These are phyloP conservation scores for Holtermannia corniformis DNA, from an alignment of 768 basidiomycete genomes.

Conservation along the genomic window DNA sequence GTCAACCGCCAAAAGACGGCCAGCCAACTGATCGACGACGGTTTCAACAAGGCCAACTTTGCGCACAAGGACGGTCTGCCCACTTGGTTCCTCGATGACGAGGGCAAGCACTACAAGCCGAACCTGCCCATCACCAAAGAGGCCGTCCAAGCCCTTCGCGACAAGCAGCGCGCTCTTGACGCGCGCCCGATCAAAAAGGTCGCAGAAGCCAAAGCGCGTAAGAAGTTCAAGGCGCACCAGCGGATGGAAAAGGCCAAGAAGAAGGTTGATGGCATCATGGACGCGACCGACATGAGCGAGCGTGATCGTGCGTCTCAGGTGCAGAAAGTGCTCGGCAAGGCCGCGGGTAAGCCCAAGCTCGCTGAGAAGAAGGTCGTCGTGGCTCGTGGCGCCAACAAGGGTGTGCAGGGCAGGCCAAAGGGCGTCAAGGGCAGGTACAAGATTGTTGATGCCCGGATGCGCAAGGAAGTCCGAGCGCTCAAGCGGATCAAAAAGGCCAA, in stretches of 20 bases:
- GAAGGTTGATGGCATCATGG: slow-evolving; percentile 87
- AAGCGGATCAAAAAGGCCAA: slow-evolving; percentile 68
- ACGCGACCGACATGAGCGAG: slow-evolving; percentile 72
- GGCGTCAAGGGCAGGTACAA: slow-evolving; percentile 91
- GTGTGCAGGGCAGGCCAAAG: slow-evolving; percentile 83
- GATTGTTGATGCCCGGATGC: slow-evolving; percentile 91
- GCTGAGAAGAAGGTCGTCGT: slow-evolving; percentile 75
- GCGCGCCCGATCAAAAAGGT: slow-evolving; percentile 98
- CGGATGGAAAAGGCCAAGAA: slow-evolving; percentile 84
- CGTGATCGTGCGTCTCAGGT: slow-evolving; percentile 89
- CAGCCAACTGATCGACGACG: slow-evolving; percentile 82
- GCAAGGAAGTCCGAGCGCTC: slow-evolving; percentile 68
- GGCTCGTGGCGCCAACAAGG: slow-evolving; percentile 80
- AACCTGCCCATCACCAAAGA: slow-evolving; percentile 98
- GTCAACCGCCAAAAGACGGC: slow-evolving; percentile 84
- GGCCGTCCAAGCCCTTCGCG: slow-evolving; percentile 71
- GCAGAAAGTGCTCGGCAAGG: slow-evolving; percentile 65
- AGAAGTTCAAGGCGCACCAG: slow-evolving; percentile 80
- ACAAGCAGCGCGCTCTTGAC: slow-evolving; percentile 85
- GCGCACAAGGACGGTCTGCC: slow-evolving; percentile 88
- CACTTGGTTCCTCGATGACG: slow-evolving; percentile 95
- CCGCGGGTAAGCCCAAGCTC: slow-evolving; percentile 47
- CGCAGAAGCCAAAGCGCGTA: slow-evolving; percentile 94
- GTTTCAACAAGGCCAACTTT: slow-evolving; percentile 87
- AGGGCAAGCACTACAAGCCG: slow-evolving; percentile 79